A percentile compares a stretch with the other conserved stretches of the same genome.
phyloP scores from a whole-genome alignment of 2,329 filamentous ascomycete genomes.

The Orbilia blumenaviensis region DNA sequence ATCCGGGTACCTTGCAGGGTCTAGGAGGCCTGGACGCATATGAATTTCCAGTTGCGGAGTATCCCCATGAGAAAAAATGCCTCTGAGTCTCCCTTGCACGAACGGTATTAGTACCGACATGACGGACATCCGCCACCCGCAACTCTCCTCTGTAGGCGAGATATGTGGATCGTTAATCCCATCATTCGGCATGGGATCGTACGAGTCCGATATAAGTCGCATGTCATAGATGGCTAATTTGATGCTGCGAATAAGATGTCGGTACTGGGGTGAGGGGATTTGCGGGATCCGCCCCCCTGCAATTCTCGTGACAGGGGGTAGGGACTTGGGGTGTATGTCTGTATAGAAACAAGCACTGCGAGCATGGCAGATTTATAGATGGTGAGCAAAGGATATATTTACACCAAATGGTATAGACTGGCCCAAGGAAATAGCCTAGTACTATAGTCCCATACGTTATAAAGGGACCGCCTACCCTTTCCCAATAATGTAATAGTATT shows the following conservation, averaged over 20 bases:
- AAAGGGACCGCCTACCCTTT: not conserved
- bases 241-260: not conserved
- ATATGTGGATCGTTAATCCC: not conserved
- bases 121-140: not conserved
- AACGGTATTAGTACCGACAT: conserved; percentile 6
- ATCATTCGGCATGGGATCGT: no score
- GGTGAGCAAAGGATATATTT: no score
- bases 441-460: no score
- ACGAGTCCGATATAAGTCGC: not conserved
- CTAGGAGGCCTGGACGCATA: not conserved
- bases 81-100: not conserved
- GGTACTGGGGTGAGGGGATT: not conserved
- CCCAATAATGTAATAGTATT: not conserved
- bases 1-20: not conserved
- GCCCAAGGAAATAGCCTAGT: no score
- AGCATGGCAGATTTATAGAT: no score
- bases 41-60: not conserved
- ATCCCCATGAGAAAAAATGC: not conserved
- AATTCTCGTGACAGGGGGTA: not conserved
- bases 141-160: no score
- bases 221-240: not conserved
- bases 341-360: no score
- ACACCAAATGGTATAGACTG: no score
- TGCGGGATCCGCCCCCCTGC: not conserved
- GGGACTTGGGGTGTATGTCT: not conserved